These are phyloP conservation scores for Chalciporus sphaerocephalus DNA, from an alignment of 768 basidiomycete genomes.

Conservation along the genomic window DNA sequence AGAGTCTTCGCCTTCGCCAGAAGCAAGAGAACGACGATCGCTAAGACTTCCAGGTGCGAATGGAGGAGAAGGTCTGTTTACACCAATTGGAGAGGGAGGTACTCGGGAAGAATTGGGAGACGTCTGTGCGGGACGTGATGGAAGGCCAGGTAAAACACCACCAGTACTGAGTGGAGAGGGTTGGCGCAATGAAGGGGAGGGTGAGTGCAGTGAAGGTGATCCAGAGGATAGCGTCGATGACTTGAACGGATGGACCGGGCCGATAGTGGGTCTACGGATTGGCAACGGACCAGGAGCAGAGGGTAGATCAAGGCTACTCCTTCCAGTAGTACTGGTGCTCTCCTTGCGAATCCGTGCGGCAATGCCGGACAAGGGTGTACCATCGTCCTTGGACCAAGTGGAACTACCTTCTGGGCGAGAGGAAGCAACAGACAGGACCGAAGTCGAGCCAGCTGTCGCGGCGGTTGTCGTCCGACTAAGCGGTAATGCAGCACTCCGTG, in stretches of 20 bases:
- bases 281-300: conserved; percentile 39
- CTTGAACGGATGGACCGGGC: conserved; percentile 45
- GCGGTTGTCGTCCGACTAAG: conserved; percentile 34
- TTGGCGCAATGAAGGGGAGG: conserved; percentile 45
- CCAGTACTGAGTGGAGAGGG: conserved; percentile 41
- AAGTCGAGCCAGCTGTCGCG: conserved; percentile 31
- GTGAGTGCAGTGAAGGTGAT: conserved; percentile 46
- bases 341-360: conserved; percentile 48
- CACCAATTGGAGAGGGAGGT: conserved; percentile 38
- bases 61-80: conserved; percentile 36
- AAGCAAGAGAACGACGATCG: conserved; percentile 37
- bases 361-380: conserved; percentile 29
- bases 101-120: conserved; percentile 42
- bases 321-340: conserved; percentile 41
- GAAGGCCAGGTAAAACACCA: conserved; percentile 29
- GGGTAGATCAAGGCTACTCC: conserved; percentile 33
- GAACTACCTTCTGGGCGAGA: conserved; percentile 38
- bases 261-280: conserved; percentile 42
- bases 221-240: conserved; percentile 47
- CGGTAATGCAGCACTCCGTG: conserved; percentile 33
- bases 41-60: conserved; percentile 41
- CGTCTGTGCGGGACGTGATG: conserved; percentile 33
- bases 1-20: conserved; percentile 34
- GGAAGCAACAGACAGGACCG: conserved; percentile 39
- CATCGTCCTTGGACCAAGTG: conserved; percentile 37